Base-by-base conservation (phyloP, 2,329 filamentous ascomycete genomes). In the Venturiaceae sp. region DNA sequence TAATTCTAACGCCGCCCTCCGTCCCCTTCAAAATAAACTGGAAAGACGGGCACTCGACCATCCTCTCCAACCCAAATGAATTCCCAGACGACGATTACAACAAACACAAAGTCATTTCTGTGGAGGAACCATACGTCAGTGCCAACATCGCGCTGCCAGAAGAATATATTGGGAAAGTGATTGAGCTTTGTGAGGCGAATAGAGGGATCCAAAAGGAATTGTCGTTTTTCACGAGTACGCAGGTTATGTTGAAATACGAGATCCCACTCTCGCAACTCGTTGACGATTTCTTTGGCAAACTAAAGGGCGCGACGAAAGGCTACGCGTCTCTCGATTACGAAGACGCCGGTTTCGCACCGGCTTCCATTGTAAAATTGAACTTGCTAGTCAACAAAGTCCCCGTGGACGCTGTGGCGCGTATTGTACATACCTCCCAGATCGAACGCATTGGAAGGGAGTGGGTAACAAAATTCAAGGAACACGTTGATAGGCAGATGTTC, bases 291-390 rank as follows among this genome's bases (percentile, higher is more conserved):
- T 99, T 99, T 70, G 94, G 94, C 56, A 96, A 95, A 72, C 79
- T 99, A 57, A 99, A 99, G 72, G 90, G 91, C 37, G 82, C 84
- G 0, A 96, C 92, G 57, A 96, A 96, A 71, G 94, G 94, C 11
- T 99, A 99, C 66, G 94, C 94, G 0, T 94, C 88, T 36, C 81
- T 99, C 5, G 94, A 99, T 71, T 99, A 99, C 70, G 94, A 99
- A 74, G 94, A 99, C 66, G 87, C 91, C 0, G 92, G 89, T 0
- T 99, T 91, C 83, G 84, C 87, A 23, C 75, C 82, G 61, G 90
- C 87, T 67, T 84, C 85, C 62, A 84, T 99, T 41, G 84, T 90
- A 62, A 97, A 96, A 73, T 80, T 99, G 36, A 91, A 96, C 70
- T 78, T 99, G 2, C 81, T 97, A 7, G 92, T 99, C 62, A 99